Percentiles rank a stretch among this genome's conserved stretches.
phyloP scores from a whole-genome alignment of 208 protist species.

The Leishmania aethiopica region DNA sequence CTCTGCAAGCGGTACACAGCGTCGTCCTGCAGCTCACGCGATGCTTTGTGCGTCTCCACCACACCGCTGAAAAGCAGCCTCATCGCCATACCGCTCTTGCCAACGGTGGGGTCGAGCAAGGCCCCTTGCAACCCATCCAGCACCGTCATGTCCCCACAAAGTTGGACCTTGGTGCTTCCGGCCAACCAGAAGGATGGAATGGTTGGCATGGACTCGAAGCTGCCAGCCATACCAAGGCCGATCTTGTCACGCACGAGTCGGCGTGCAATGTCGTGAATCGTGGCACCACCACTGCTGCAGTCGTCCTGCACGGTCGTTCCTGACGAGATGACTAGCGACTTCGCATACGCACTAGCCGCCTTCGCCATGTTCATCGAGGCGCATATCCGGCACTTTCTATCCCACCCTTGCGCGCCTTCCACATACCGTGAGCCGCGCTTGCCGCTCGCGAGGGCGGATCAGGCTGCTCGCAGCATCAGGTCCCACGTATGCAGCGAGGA shows the following conservation, averaged over 20 bases:
- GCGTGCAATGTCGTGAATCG: slow-evolving; percentile 64
- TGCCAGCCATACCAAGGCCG: slow-evolving; percentile 54
- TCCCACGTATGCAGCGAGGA: slow-evolving; percentile 31
- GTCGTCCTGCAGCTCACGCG: slow-evolving; percentile 91
- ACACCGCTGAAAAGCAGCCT: slow-evolving; percentile 78
- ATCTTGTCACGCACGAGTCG: slow-evolving; percentile 56
- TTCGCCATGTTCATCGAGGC: neutral
- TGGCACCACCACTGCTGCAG: slow-evolving; percentile 60
- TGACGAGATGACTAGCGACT: slow-evolving; percentile 33
- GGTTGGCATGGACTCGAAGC: slow-evolving; percentile 72
- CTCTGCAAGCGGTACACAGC: slow-evolving; percentile 92
- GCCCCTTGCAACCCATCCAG: slow-evolving; percentile 60
- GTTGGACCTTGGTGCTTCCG: slow-evolving; percentile 46
- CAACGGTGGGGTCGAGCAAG: slow-evolving; percentile 48
- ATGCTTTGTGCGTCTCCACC: slow-evolving; percentile 87
- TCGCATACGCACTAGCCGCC: neutral
- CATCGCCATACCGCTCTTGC: slow-evolving; percentile 64
- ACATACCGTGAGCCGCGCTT: slow-evolving; percentile 50
- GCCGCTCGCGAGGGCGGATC: slow-evolving; percentile 36
- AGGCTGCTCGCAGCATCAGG: slow-evolving; percentile 38
- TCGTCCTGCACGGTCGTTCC: slow-evolving; percentile 71
- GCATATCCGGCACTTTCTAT: slow-evolving; percentile 57
- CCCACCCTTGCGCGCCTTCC: slow-evolving; percentile 55
- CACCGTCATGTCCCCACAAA: slow-evolving; percentile 58
- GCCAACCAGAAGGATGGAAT: slow-evolving; percentile 54